These are phyloP conservation scores for Pulveroboletus sp. DNA, from an alignment of 768 basidiomycete species.

Conservation along the genomic window DNA sequence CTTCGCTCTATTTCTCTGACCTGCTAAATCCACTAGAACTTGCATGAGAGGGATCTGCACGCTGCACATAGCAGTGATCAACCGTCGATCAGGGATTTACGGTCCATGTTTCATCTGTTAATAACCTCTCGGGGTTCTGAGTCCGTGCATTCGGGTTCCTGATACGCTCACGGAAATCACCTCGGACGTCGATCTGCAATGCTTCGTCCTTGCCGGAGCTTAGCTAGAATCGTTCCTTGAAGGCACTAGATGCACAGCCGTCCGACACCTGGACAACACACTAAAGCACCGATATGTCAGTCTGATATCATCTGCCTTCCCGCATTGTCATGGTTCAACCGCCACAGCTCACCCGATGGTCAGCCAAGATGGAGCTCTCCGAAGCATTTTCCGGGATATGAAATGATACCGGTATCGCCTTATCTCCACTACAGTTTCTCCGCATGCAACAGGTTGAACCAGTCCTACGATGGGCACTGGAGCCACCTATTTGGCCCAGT, in stretches of 20 bases:
- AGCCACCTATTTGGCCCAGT: background rate
- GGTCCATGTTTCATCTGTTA: background rate
- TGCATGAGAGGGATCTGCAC: slow-evolving; percentile 4
- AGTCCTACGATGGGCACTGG: background rate
- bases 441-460: background rate
- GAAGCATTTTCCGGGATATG: slow-evolving; percentile 15
- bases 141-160: background rate
- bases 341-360: background rate
- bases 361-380: slow-evolving; percentile 1
- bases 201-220: background rate
- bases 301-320: background rate
- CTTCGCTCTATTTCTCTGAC: background rate
- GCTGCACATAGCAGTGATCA: background rate
- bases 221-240: background rate
- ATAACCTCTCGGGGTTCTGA: background rate
- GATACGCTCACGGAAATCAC: background rate
- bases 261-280: background rate
- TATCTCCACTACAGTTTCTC: background rate
- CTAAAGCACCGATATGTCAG: background rate
- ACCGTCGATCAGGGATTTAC: slow-evolving; percentile 15
- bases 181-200: background rate
- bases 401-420: slow-evolving; percentile 4
- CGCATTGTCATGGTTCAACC: background rate
- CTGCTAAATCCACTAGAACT: background rate
- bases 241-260: background rate